These are phyloP conservation scores for Martensiomyces pterosporus DNA, from an alignment of 192 early-diverging fungal genomes.

Conservation along the genomic window DNA sequence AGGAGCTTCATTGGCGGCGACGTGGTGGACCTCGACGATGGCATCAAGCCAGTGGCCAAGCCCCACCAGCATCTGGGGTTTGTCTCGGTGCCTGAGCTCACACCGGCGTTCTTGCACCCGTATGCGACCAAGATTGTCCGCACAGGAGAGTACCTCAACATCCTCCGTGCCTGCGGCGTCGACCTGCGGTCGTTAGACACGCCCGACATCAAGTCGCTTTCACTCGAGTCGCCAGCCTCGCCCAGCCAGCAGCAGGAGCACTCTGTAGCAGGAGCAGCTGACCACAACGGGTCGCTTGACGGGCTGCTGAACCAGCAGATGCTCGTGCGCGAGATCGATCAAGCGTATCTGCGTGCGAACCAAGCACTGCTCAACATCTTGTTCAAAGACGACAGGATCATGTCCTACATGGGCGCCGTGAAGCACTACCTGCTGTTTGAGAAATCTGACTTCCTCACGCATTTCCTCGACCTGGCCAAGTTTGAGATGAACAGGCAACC, in stretches of 20 bases:
- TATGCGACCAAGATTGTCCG: conserved; percentile 76
- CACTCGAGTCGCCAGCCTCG: too few species aligned
- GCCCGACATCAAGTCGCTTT: not conserved
- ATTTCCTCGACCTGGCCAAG: conserved; percentile 87
- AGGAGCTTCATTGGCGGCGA: conserved; percentile 76
- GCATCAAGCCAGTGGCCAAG: conserved; percentile 1
- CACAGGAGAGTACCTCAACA: conserved; percentile 95
- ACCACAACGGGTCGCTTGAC: conserved; percentile 6
- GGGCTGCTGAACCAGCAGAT: conserved; percentile 36
- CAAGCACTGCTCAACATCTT: conserved; percentile 74
- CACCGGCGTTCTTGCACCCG: conserved; percentile 74
- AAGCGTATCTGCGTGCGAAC: conserved; percentile 88
- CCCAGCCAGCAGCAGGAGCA: too few species aligned
- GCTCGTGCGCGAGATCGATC: conserved; percentile 67
- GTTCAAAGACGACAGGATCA: conserved; percentile 71
- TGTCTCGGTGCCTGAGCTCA: conserved; percentile 32
- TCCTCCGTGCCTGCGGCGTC: conserved; percentile 72
- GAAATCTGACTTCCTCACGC: conserved; percentile 89
- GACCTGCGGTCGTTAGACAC: conserved; percentile 28
- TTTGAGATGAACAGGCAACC: conserved; percentile 46
- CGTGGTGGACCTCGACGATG: conserved; percentile 3
- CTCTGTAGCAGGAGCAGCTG: not conserved
- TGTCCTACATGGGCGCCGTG: conserved; percentile 75
- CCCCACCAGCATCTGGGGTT: conserved; percentile 12
- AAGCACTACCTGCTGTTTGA: conserved; percentile 93